Evolutionary conservation across 306 rosid species (phyloP), one percentile per base, ranked within the genome.

Genomic region (Malus sieversii): DNA sequence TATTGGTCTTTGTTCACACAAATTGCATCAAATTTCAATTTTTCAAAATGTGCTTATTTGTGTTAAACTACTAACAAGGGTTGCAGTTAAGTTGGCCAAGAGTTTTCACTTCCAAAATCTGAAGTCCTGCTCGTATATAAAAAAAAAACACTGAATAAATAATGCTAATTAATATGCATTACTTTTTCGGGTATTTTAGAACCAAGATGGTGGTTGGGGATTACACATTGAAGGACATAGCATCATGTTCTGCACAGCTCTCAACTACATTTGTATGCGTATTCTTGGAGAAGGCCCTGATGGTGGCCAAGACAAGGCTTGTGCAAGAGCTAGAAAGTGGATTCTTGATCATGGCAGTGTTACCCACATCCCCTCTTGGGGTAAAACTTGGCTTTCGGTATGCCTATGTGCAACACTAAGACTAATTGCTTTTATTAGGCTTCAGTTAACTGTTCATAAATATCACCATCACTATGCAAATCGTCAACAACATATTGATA

Each of bases 131-230:
- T 14, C 16, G 8, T 48, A 48, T 4, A 25, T 25, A 30, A 30
- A 15, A 14, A 48, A 1, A 48, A 48, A 5, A 48, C 5, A 15
- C 19, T 48, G 55, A 48, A 27, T 27, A 61, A 60, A 60, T 29
- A 25, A 60, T 5, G 35, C 33, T 61, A 61, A 16, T 64, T 23
- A 59, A 23, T 59, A 22, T 25, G 7, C 19, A 48, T 48, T 4
- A 48, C 5, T 60, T 27, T 22, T 59, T 59, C 55, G 42, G 16
- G n/a, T 30, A 13, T 38, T 72, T 76, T 45, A 90, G 96, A 92
- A 92, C 61, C 84, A 92, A 82, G 97, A 92, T 76, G 97, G 97
- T 59, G 97, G 97, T 2, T 92, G 93, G 96, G 97, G 97, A 16
- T 35, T 92, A 4, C 93, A 92, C 72, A 80, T 92, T 19, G 90